A percentile compares a stretch with the other conserved stretches of the same genome.
Conservation (phyloP, 148 eudicot species). For the Rhododendron simsii region DNA sequence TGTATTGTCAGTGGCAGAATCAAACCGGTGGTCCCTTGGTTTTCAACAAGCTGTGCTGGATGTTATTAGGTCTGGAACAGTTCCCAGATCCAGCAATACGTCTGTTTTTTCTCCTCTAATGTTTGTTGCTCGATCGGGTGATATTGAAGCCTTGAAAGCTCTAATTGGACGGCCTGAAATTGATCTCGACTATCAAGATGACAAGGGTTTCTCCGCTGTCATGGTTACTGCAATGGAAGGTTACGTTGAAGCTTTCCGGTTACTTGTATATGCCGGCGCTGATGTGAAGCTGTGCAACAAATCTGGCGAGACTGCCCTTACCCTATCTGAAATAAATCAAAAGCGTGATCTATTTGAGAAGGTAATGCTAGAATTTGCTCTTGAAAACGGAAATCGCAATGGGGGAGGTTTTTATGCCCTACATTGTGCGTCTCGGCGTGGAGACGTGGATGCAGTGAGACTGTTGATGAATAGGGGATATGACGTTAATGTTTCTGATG, state of each 20-base stretch:
- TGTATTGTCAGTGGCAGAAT: constrained; percentile 40
- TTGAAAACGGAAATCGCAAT: constrained; percentile 61
- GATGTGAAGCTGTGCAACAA: constrained; percentile 62
- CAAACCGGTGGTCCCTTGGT: constrained; percentile 42
- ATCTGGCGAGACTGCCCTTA: constrained; percentile 62
- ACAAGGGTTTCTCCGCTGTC: constrained; percentile 66
- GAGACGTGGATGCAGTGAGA: constrained; percentile 59
- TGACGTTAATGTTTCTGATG: constrained; percentile 55
- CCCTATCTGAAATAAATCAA: constrained; percentile 36
- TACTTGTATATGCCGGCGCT: constrained; percentile 81
- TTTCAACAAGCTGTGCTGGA: constrained; percentile 50
- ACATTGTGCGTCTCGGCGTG: constrained; percentile 79
- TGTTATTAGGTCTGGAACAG: constrained; percentile 38
- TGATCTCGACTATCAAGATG: constrained; percentile 56
- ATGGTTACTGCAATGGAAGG: constrained; percentile 74
- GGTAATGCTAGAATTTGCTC: constrained; percentile 79
- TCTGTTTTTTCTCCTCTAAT: constrained; percentile 60
- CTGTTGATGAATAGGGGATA: constrained; percentile 59
- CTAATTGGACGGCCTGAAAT: constrained; percentile 38
- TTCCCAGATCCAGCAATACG: constrained; percentile 47
- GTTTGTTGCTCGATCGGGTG: constrained; percentile 63
- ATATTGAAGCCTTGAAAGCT: constrained; percentile 51
- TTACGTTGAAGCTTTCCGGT: constrained; percentile 62
- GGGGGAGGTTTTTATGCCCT: constrained; percentile 62
- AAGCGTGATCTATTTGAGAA: constrained; percentile 64